Conservation (phyloP, 768 basidiomycete species). For the Termitomyces sp. region DNA sequence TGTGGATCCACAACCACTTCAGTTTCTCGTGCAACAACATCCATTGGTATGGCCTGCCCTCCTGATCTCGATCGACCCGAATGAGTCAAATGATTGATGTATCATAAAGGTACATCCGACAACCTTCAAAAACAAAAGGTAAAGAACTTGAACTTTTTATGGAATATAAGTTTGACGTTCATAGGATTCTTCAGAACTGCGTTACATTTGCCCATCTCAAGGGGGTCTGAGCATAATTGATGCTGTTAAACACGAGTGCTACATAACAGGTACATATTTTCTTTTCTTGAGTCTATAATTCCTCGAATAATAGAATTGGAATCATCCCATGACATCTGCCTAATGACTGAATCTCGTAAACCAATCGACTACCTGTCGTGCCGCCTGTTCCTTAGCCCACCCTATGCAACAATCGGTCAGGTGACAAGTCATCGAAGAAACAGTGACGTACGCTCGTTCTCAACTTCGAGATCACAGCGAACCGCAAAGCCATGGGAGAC, state of each 20-base stretch:
- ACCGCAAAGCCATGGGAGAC: conserved; percentile 44
- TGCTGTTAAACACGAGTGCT: not conserved
- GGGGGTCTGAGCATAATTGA: not conserved
- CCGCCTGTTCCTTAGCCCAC: conserved; percentile 58
- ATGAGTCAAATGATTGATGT: not conserved
- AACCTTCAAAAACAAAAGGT: not conserved
- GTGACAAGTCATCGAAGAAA: not conserved
- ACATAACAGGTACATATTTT: not conserved
- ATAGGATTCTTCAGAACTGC: not conserved
- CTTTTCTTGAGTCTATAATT: not conserved
- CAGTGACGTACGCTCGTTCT: conserved; percentile 28
- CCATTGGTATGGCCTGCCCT: not conserved
- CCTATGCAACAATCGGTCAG: conserved; percentile 25
- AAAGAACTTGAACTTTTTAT: not conserved
- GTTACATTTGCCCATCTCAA: not conserved
- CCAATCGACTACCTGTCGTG: conserved; percentile 44
- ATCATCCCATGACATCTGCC: not conserved
- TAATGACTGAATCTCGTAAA: conserved; percentile 36
- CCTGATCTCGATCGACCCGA: not conserved
- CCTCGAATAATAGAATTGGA: not conserved
- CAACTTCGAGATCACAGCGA: conserved; percentile 36
- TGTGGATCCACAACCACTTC: not conserved
- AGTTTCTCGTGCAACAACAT: not conserved
- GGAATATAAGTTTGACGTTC: not conserved
- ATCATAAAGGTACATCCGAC: not conserved